phyloP scores from a whole-genome alignment of 495 filamentous ascomycete genomes.

The Tuber magnatum region DNA sequence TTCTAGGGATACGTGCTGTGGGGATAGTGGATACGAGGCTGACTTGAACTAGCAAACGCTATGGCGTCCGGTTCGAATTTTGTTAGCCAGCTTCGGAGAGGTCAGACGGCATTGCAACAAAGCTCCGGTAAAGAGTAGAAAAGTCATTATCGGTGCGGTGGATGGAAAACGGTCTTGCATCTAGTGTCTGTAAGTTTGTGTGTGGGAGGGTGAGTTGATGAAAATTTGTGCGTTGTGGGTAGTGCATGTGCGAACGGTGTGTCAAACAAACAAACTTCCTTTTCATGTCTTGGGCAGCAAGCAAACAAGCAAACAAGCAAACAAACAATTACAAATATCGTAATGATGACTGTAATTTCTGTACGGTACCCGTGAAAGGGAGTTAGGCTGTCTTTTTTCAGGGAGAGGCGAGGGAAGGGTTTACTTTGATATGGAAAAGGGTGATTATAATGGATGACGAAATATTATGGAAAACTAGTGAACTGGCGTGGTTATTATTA shows the following conservation, averaged over 20 bases:
- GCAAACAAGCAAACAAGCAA: neutral
- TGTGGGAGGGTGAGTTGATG: neutral
- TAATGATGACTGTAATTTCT: neutral
- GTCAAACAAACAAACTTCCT: neutral
- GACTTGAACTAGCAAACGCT: constrained; percentile 29
- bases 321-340: neutral
- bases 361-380: neutral
- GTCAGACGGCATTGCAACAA: constrained; percentile 31
- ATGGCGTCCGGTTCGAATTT: constrained; percentile 37
- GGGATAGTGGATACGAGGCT: neutral
- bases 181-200: constrained; percentile 1
- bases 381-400: neutral
- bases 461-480: neutral
- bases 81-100: constrained; percentile 33
- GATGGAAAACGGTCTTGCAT: neutral
- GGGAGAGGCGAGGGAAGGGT: neutral
- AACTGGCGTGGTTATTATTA: neutral
- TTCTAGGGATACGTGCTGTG: neutral
- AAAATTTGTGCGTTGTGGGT: neutral
- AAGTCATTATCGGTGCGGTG: neutral
- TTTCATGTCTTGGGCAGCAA: neutral
- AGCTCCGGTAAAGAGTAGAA: neutral
- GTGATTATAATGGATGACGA: neutral
- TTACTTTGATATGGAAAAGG: neutral
- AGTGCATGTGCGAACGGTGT: neutral